Conservation (phyloP, 1,284 basidiomycete genomes). For the Trichosporon inkin region DNA sequence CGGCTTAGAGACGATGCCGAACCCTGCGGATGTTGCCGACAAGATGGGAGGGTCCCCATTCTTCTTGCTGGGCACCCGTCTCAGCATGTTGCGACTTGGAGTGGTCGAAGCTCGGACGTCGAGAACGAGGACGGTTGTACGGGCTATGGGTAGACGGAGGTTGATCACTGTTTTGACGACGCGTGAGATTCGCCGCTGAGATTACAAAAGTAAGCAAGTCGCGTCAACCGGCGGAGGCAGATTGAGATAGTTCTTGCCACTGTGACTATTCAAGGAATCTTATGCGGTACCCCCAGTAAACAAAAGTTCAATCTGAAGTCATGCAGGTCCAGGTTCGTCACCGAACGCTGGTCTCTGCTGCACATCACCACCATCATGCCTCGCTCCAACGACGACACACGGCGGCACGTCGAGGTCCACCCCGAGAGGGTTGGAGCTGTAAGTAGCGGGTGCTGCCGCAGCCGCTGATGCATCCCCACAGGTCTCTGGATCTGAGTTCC, state of each 20-base stretch:
- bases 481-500: slow-evolving; percentile 25
- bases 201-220: slow-evolving; percentile 15
- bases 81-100: slow-evolving; percentile 29
- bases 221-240: slow-evolving; percentile 27
- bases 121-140: background rate
- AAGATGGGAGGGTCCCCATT: slow-evolving; percentile 35
- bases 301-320: slow-evolving; percentile 17
- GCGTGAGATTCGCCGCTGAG: slow-evolving; percentile 1
- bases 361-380: slow-evolving; percentile 20
- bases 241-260: slow-evolving; percentile 13
- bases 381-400: slow-evolving; percentile 36
- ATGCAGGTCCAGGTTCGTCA: background rate
- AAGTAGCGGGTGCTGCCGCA: slow-evolving; percentile 16
- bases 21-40: slow-evolving; percentile 45
- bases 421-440: slow-evolving; percentile 66
- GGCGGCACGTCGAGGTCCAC: slow-evolving; percentile 59
- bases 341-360: background rate
- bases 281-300: slow-evolving; percentile 9
- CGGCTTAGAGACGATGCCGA: slow-evolving; percentile 56
- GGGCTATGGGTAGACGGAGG: background rate
- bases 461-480: slow-evolving; percentile 7
- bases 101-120: background rate
- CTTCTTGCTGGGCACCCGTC: slow-evolving; percentile 27
- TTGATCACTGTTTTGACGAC: background rate
- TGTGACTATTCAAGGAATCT: background rate